Evolutionary conservation across 257 asterid genomes (phyloP).

Genomic region (Solanum pinnatisectum): DNA sequence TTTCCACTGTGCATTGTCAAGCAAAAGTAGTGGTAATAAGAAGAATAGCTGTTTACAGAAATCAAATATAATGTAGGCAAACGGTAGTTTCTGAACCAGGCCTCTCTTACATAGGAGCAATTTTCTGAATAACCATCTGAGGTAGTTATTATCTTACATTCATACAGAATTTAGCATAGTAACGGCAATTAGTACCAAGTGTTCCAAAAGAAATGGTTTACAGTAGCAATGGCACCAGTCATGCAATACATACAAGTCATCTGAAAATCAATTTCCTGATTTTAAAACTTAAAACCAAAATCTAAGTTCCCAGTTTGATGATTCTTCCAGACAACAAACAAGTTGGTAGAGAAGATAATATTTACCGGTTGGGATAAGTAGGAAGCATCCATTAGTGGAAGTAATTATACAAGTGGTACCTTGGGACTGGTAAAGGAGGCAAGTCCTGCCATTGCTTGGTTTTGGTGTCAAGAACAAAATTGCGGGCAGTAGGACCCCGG

Average conservation of each 20-base stretch:
- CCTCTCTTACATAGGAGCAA: background rate
- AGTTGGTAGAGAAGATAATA: background rate
- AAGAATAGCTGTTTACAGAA: background rate
- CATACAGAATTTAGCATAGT: background rate
- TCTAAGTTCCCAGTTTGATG: background rate
- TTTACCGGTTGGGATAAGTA: background rate
- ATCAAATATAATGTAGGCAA: background rate
- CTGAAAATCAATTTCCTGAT: background rate
- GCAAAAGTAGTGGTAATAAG: background rate
- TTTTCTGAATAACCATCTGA: background rate
- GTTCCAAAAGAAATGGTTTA: background rate
- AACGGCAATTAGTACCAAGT: background rate
- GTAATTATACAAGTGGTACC: slow-evolving; percentile 21
- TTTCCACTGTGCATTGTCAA: background rate
- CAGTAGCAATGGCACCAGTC: background rate
- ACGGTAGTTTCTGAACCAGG: background rate
- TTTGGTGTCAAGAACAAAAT: slow-evolving; percentile 65
- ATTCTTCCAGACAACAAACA: background rate
- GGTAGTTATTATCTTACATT: background rate
- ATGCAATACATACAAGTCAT: background rate
- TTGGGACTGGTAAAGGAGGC: slow-evolving; percentile 76
- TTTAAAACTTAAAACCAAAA: background rate
- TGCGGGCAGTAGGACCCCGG: slow-evolving; percentile 82
- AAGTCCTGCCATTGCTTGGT: slow-evolving; percentile 66
- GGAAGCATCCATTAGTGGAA: background rate